These are phyloP conservation scores for Schizophyllum commune DNA, from an alignment of 1,284 basidiomycete genomes.

Conservation along the genomic window DNA sequence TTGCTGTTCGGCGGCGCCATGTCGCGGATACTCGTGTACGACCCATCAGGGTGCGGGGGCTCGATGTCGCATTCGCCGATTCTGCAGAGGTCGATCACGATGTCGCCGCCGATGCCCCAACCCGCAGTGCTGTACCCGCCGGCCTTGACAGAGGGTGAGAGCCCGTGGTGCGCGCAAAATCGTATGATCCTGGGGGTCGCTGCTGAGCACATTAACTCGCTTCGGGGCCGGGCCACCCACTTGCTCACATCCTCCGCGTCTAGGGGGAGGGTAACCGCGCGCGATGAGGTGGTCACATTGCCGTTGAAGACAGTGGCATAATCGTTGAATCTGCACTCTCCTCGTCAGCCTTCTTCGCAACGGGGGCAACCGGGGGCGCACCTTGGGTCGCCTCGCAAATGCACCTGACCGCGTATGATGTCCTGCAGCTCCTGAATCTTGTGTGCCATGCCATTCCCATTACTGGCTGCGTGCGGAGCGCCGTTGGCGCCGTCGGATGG, in stretches of 20 bases:
- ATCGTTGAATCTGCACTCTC: constrained; percentile 44
- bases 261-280: constrained; percentile 59
- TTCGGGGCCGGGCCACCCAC: constrained; percentile 31
- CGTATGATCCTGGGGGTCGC: constrained; percentile 43
- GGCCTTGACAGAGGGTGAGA: constrained; percentile 80
- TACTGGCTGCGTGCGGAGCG: not conserved
- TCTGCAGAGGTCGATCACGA: constrained; percentile 72
- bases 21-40: constrained; percentile 51
- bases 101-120: constrained; percentile 78
- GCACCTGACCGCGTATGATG: constrained; percentile 39
- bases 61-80: constrained; percentile 64
- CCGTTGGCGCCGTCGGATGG: not conserved
- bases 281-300: constrained; percentile 52
- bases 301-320: constrained; percentile 73
- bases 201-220: constrained; percentile 6
- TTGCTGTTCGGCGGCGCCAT: constrained; percentile 43
- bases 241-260: constrained; percentile 71
- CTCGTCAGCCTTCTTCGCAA: constrained; percentile 1
- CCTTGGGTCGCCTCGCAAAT: constrained; percentile 35
- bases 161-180: constrained; percentile 59
- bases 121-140: constrained; percentile 87
- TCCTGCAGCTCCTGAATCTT: constrained; percentile 30
- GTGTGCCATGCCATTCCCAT: not conserved
- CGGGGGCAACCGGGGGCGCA: constrained; percentile 17
- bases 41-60: constrained; percentile 41